Conservation (phyloP, 257 asterid genomes). For the Capsicum rhomboideum region DNA sequence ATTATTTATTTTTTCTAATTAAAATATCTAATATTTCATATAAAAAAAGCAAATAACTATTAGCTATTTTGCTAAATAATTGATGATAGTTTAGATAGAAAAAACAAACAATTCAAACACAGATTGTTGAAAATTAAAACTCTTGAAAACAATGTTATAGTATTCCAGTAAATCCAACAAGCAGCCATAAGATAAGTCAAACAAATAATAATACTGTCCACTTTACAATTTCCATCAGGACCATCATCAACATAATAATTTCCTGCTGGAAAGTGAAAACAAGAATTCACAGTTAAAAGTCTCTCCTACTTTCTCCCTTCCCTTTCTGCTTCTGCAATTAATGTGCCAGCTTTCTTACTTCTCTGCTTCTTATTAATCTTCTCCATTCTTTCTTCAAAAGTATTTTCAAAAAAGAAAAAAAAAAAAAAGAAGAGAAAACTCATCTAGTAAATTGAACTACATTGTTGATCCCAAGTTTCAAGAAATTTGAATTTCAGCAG, state of each 20-base stretch:
- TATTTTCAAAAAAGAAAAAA: too few relatives aligned
- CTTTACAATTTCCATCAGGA: neutral
- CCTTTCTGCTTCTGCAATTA: neutral
- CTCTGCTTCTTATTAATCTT: neutral
- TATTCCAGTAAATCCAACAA: too few relatives aligned
- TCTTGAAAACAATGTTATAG: too few relatives aligned
- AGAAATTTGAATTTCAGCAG: neutral
- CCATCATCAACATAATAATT: neutral
- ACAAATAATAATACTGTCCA: too few relatives aligned
- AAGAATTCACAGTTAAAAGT: neutral
- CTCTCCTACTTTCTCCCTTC: neutral
- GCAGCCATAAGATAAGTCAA: neutral
- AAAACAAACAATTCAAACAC: too few relatives aligned
- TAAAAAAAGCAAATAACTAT: too few relatives aligned
- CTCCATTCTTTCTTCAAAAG: neutral
- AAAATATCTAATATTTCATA: too few relatives aligned
- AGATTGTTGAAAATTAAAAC: too few relatives aligned
- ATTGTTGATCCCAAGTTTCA: neutral
- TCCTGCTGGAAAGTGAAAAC: neutral
- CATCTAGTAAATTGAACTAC: neutral
- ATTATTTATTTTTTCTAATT: too few relatives aligned
- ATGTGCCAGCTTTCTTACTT: neutral
- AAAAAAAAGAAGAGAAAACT: too few relatives aligned
- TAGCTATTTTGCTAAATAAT: too few relatives aligned
- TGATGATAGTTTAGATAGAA: too few relatives aligned